Base-by-base conservation (phyloP, 495 filamentous ascomycete genomes). In the Penicillium lagena region DNA sequence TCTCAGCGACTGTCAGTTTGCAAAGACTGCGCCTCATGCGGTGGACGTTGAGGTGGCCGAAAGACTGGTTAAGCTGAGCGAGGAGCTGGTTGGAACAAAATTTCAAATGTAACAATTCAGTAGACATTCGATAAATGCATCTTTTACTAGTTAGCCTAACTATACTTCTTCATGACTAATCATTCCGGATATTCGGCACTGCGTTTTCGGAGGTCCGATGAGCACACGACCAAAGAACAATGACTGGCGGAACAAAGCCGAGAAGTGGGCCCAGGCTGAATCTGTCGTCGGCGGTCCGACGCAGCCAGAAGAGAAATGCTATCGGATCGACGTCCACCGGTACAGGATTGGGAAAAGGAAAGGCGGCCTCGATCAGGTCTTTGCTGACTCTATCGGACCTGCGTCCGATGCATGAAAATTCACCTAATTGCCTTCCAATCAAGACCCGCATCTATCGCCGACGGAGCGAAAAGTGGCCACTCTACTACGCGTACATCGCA, bases 21-120 rank as follows among this genome's bases (percentile, higher is more conserved):
- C 29, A 1, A 28, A 43, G 8, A 33, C 50, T 12, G 46, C 38
- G 15, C 52, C 58, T 6, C 56, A 65, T 14, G 67, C 67, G 4
- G 42, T 40, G 0, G 60, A 67, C 36, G 35, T 52, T 3, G 62
- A 62, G 11, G 45, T 45, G 8, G 70, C 68, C 1, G 51, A 63
- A n/a, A 69, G 54, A 44, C 43, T 79, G 14, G 75, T 69, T 67
- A 55, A 57, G 28, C 30, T 77, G 38, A 78, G 73, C 40, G 76
- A 76, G 52, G 48, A 76, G 17, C 47, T 80, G 39, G 70, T 77
- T 0, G 73, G 72, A 9, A 45, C 39, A 41, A 43, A 46, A 12
- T 54, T 54, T 11, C 50, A 73, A n/a, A 40, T 54, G 35, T 49
- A 35, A 49, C 43, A 43, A 40, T 36, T 37, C 28, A 2, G 12